Conservation (phyloP, 2,329 filamentous ascomycete species). For the Pseudogymnoascus sp. region DNA sequence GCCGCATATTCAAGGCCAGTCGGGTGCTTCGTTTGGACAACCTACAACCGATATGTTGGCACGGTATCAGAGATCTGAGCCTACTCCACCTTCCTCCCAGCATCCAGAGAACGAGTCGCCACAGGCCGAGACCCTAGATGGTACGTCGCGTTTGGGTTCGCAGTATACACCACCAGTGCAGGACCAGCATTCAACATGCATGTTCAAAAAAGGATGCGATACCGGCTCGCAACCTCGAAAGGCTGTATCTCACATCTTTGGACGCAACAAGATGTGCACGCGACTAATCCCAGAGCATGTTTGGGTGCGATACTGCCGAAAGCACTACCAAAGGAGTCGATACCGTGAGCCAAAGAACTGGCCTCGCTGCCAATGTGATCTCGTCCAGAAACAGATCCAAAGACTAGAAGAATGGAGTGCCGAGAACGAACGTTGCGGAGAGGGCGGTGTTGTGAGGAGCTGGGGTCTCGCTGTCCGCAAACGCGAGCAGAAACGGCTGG, state of each 20-base stretch:
- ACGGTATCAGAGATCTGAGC: not conserved
- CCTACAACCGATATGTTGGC: not conserved
- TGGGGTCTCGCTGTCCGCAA: slow-evolving; percentile 58
- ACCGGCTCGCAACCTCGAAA: slow-evolving; percentile 58
- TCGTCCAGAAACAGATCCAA: slow-evolving; percentile 54
- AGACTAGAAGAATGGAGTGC: slow-evolving; percentile 56
- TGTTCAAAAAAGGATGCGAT: slow-evolving; percentile 48
- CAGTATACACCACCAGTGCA: not conserved
- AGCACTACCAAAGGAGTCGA: slow-evolving; percentile 69
- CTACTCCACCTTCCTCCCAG: not conserved
- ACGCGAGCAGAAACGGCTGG: slow-evolving; percentile 52
- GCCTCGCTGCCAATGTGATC: slow-evolving; percentile 49
- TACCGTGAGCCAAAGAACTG: slow-evolving; percentile 59
- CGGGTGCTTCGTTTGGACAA: not conserved
- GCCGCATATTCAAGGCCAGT: not conserved
- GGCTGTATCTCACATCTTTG: slow-evolving; percentile 73
- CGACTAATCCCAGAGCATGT: slow-evolving; percentile 57
- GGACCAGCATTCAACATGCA: slow-evolving; percentile 32
- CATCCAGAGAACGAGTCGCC: not conserved
- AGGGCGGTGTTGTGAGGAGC: slow-evolving; percentile 39
- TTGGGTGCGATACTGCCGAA: slow-evolving; percentile 72
- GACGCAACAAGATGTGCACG: slow-evolving; percentile 72
- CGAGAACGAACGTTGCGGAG: slow-evolving; percentile 32
- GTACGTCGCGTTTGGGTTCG: not conserved
- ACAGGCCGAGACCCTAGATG: not conserved